These are phyloP conservation scores for Crithidia mellificae DNA, from an alignment of 208 protist genomes.

Conservation along the genomic window DNA sequence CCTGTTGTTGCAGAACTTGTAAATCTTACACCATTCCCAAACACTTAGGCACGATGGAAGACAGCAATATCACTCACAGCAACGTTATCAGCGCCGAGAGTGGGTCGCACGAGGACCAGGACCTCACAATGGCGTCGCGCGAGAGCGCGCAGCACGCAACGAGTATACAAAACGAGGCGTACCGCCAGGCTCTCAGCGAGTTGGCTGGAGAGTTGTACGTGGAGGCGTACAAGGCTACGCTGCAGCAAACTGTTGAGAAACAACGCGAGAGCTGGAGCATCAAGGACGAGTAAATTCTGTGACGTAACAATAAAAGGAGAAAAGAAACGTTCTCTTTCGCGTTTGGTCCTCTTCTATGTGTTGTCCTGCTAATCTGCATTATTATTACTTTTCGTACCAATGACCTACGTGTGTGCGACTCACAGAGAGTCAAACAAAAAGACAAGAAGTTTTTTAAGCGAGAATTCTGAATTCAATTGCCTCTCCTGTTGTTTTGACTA, in stretches of 20 bases:
- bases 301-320: background rate
- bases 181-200: slow-evolving; percentile 68
- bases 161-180: slow-evolving; percentile 63
- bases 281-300: background rate
- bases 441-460: no score
- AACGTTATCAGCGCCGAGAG: background rate
- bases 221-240: slow-evolving; percentile 47
- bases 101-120: slow-evolving; percentile 38
- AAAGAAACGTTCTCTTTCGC: no score
- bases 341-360: no score
- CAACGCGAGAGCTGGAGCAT: slow-evolving; percentile 16
- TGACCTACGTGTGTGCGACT: no score
- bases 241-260: slow-evolving; percentile 18
- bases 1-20: no score
- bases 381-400: no score
- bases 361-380: no score
- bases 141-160: slow-evolving; percentile 51
- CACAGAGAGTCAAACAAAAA: no score
- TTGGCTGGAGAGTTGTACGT: slow-evolving; percentile 75
- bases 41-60: no score
- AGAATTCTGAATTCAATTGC: no score
- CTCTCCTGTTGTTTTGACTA: no score
- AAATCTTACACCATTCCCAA: no score
- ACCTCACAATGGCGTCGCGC: slow-evolving; percentile 60
- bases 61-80: background rate